These are phyloP conservation scores for Saccharum hybrid DNA, from an alignment of 202 grass and related monocot species.

Conservation along the genomic window DNA sequence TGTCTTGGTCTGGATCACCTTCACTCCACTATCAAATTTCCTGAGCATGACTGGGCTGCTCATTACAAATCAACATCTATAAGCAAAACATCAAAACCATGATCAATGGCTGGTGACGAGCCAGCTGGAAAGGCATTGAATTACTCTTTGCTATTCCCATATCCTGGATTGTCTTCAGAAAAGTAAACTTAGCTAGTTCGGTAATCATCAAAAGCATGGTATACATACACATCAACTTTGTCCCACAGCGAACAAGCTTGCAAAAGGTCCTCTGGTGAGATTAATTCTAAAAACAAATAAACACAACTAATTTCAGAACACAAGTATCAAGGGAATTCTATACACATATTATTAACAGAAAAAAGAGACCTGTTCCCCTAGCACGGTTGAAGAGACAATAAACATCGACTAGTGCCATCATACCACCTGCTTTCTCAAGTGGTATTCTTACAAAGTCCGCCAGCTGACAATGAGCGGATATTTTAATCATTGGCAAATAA, in stretches of 20 bases:
- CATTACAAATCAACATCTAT: constrained; percentile 70
- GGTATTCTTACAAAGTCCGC: constrained; percentile 89
- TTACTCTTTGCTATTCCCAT: constrained; percentile 25
- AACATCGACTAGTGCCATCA: constrained; percentile 90
- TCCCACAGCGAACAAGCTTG: constrained; percentile 96
- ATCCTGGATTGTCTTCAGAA: constrained; percentile 44
- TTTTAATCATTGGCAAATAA: constrained; percentile 18
- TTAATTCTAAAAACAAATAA: constrained; percentile 69
- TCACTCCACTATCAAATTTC: constrained; percentile 98
- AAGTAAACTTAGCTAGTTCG: constrained; percentile 40
- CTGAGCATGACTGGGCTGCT: constrained; percentile 91
- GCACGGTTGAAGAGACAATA: constrained; percentile 98
- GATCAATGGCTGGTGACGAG: constrained; percentile 53
- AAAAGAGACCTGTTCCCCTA: constrained; percentile 78
- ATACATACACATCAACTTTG: constrained; percentile 99
- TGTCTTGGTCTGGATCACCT: constrained; percentile 97
- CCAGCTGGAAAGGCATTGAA: constrained; percentile 48
- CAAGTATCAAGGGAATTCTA: constrained; percentile 18
- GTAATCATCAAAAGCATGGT: constrained; percentile 43
- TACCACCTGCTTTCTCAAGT: constrained; percentile 90
- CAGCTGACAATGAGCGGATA: constrained; percentile 54
- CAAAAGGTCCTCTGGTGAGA: constrained; percentile 97
- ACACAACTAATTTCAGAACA: constrained; percentile 45
- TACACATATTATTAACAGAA: constrained; percentile 26
- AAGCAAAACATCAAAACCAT: constrained; percentile 63